phyloP scores from a whole-genome alignment of 345 rosid species.

The Boechera stricta region DNA sequence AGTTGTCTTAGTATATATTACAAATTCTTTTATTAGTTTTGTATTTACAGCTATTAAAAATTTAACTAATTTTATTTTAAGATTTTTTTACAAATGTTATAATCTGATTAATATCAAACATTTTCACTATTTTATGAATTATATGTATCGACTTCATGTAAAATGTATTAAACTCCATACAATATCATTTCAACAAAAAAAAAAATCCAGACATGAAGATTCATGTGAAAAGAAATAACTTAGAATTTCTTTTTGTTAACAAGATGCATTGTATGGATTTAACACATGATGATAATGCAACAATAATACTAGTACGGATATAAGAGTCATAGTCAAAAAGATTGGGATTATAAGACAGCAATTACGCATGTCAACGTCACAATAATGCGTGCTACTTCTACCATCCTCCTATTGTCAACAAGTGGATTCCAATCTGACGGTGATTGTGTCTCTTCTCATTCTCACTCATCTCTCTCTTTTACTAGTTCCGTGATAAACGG shows the following conservation, averaged over 20 bases:
- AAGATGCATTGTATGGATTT: background rate
- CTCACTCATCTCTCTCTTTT: conserved; percentile 10
- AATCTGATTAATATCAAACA: background rate
- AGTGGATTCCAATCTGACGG: conserved; percentile 22
- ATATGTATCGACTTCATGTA: no score
- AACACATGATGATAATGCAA: background rate
- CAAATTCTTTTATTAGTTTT: background rate
- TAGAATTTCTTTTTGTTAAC: background rate
- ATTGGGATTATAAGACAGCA: conserved; percentile 2
- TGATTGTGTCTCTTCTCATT: conserved; percentile 17
- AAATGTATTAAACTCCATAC: background rate
- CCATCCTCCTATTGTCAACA: conserved; percentile 21
- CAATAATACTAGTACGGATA: background rate
- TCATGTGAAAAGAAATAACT: background rate
- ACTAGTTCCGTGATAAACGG: conserved; percentile 6
- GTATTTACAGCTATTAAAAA: background rate
- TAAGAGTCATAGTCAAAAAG: conserved; percentile 3
- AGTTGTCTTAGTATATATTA: background rate
- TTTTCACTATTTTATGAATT: background rate
- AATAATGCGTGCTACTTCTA: conserved; percentile 22
- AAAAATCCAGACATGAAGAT: background rate
- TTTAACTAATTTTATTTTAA: background rate
- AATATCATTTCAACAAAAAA: background rate
- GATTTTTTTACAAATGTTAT: background rate
- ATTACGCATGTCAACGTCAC: conserved; percentile 39